Evolutionary conservation across 2,329 filamentous ascomycete genomes (phyloP).

Genomic region (Aspergillus udagawae): DNA sequence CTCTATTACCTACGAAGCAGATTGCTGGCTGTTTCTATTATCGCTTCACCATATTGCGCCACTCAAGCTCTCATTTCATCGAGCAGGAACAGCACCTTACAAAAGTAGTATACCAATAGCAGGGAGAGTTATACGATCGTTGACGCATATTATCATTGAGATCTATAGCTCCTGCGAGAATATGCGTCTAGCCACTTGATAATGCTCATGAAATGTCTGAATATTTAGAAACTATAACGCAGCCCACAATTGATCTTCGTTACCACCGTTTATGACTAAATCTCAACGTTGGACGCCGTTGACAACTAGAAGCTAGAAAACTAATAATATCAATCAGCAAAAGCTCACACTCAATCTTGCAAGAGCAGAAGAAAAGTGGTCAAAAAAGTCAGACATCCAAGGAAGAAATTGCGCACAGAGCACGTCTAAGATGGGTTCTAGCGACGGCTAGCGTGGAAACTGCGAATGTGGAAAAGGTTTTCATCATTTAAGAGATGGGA

Average conservation of each 20-base stretch:
- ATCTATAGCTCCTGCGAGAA: not conserved
- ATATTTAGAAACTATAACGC: no score
- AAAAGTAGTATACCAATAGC: not conserved
- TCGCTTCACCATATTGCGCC: not conserved
- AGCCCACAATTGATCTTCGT: no score
- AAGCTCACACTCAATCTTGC: not conserved
- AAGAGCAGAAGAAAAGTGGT: not conserved
- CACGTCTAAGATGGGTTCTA: constrained; percentile 10
- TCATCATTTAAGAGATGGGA: constrained; percentile 2
- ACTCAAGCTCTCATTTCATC: not conserved
- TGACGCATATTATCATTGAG: not conserved
- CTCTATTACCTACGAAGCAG: not conserved
- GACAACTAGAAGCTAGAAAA: not conserved
- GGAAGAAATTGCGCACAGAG: constrained; percentile 13
- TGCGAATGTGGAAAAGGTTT: constrained; percentile 15
- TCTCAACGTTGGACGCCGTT: not conserved
- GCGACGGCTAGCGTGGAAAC: constrained; percentile 16
- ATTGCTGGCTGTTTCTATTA: not conserved
- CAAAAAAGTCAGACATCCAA: constrained; percentile 12
- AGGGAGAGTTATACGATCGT: not conserved
- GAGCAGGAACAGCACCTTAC: not conserved
- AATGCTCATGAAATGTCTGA: not conserved
- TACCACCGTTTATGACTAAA: no score
- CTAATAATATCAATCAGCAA: constrained; percentile 1
- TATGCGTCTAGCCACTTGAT: not conserved